These are phyloP conservation scores for Xenoacremonium recifei DNA, from an alignment of 2,329 filamentous ascomycete genomes.

Conservation along the genomic window DNA sequence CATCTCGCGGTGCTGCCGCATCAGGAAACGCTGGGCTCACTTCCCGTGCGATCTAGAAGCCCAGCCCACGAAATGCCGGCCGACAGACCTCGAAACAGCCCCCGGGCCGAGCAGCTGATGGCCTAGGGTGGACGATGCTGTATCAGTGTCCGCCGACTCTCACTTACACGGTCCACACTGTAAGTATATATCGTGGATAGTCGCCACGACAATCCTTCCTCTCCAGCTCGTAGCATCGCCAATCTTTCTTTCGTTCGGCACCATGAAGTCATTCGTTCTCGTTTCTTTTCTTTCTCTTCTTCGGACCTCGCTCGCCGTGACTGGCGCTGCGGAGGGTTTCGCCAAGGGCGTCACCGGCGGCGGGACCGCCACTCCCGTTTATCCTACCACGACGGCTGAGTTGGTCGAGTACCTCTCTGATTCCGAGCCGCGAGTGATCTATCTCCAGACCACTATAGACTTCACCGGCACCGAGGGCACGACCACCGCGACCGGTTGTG, in stretches of 20 bases:
- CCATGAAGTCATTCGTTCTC: slow-evolving; percentile 18
- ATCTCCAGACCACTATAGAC: slow-evolving; percentile 56
- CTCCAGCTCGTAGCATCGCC: not conserved
- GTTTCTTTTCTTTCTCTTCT: slow-evolving; percentile 20
- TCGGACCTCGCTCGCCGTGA: slow-evolving; percentile 28
- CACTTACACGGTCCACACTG: too few relatives aligned
- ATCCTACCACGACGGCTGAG: slow-evolving; percentile 53
- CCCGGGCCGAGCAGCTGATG: too few relatives aligned
- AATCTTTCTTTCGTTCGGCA: too few relatives aligned
- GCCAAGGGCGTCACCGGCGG: slow-evolving; percentile 58
- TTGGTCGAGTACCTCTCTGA: slow-evolving; percentile 59
- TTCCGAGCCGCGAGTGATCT: slow-evolving; percentile 52
- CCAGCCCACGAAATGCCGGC: not conserved
- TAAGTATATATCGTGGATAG: too few relatives aligned
- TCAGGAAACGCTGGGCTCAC: not conserved
- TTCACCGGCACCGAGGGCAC: slow-evolving; percentile 56
- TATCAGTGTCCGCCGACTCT: too few relatives aligned
- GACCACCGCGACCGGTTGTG: slow-evolving; percentile 52
- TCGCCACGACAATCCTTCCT: too few relatives aligned
- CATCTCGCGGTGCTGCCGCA: not conserved
- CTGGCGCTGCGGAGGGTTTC: slow-evolving; percentile 41
- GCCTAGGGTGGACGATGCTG: too few relatives aligned
- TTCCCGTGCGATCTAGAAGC: not conserved
- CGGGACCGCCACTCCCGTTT: slow-evolving; percentile 51
- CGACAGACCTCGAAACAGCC: not conserved